Percentiles rank a stretch among this genome's conserved stretches.
Conservation (phyloP, 768 basidiomycete genomes). For the Lactarius pseudohatsudake region DNA sequence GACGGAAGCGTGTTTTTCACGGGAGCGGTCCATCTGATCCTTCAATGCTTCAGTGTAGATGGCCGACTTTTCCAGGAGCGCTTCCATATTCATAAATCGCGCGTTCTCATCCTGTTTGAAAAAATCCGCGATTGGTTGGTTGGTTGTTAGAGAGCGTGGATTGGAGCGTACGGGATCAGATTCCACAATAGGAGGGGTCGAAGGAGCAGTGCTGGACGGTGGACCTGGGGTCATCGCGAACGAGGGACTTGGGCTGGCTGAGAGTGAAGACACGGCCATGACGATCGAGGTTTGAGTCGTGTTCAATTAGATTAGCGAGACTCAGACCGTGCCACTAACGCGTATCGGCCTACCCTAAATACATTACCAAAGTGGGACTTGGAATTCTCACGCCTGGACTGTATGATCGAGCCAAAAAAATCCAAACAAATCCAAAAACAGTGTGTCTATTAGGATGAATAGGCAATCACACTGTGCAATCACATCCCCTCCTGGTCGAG, state of each 20-base stretch:
- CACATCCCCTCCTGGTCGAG: too few relatives aligned
- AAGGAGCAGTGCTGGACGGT: constrained; percentile 18
- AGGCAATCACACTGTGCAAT: too few relatives aligned
- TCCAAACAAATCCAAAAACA: too few relatives aligned
- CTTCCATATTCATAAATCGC: constrained; percentile 55
- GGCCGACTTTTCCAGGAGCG: constrained; percentile 71
- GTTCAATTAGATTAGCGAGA: not conserved
- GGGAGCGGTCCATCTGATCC: constrained; percentile 61
- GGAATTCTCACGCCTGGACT: not conserved
- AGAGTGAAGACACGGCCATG: constrained; percentile 11
- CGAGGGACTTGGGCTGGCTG: constrained; percentile 15
- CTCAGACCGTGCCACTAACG: constrained; percentile 7
- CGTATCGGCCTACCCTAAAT: constrained; percentile 28
- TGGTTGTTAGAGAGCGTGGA: not conserved
- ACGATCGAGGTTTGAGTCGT: not conserved
- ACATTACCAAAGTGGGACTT: not conserved
- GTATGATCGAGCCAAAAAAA: too few relatives aligned
- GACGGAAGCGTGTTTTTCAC: constrained; percentile 21
- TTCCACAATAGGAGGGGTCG: constrained; percentile 16
- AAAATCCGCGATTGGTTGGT: not conserved
- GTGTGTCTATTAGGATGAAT: too few relatives aligned
- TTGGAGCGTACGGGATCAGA: constrained; percentile 16
- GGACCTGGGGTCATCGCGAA: constrained; percentile 13
- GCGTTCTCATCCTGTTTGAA: constrained; percentile 47
- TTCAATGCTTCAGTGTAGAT: constrained; percentile 73